Evolutionary conservation across 208 protist genomes (phyloP).

Genomic region (Strigomonas culicis): DNA sequence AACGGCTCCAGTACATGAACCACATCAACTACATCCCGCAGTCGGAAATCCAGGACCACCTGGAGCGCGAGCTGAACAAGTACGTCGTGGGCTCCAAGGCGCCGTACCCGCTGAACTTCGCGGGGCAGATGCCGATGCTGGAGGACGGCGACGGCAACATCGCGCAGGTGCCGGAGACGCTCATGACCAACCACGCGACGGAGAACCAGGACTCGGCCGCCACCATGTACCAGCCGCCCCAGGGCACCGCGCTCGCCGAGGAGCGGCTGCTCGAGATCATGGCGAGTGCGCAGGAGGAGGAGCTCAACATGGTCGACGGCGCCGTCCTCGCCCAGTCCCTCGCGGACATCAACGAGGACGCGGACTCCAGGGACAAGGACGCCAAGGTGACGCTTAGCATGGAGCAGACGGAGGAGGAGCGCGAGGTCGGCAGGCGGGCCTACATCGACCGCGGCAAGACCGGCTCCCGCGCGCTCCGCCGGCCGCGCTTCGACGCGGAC

Average conservation of each 20-base stretch:
- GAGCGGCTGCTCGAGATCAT: slow-evolving; percentile 80
- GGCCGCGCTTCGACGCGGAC: slow-evolving; percentile 37
- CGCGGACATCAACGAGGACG: slow-evolving; percentile 73
- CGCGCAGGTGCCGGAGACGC: slow-evolving; percentile 49
- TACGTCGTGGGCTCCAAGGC: slow-evolving; percentile 70
- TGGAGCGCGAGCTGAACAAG: slow-evolving; percentile 88
- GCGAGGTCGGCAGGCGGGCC: slow-evolving; percentile 69
- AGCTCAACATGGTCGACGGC: slow-evolving; percentile 47
- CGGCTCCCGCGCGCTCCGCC: slow-evolving; percentile 72
- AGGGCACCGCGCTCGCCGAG: slow-evolving; percentile 47
- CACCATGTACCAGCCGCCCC: slow-evolving; percentile 60
- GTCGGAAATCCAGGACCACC: slow-evolving; percentile 68
- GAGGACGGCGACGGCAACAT: slow-evolving; percentile 85
- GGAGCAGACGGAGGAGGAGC: slow-evolving; percentile 82
- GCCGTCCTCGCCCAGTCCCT: slow-evolving; percentile 59
- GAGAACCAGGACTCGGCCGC: slow-evolving; percentile 66
- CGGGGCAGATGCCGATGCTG: slow-evolving; percentile 85
- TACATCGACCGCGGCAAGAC: slow-evolving; percentile 90
- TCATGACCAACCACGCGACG: slow-evolving; percentile 74
- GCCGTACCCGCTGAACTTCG: slow-evolving; percentile 89
- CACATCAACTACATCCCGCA: slow-evolving; percentile 84
- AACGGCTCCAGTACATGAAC: slow-evolving; percentile 89
- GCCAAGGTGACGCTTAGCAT: slow-evolving; percentile 75
- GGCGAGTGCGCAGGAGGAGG: slow-evolving; percentile 78
- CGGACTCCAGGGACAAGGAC: slow-evolving; percentile 43